A percentile compares a stretch with the other conserved stretches of the same genome.
Evolutionary conservation across 2,329 filamentous ascomycete species (phyloP).

Genomic region (Zelopaecilomyces penicillatus): DNA sequence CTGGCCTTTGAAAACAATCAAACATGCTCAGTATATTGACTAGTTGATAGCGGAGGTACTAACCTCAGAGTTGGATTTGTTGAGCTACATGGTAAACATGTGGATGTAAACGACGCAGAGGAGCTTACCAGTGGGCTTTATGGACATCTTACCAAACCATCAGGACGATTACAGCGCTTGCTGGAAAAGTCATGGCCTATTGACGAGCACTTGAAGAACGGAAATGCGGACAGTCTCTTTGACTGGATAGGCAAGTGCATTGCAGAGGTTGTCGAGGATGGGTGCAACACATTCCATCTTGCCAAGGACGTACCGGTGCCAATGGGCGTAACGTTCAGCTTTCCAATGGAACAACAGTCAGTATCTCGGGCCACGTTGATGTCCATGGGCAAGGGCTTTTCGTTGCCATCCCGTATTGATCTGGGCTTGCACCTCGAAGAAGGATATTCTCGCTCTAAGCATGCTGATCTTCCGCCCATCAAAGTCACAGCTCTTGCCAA

Average conservation of each 20-base stretch:
- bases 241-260: slow-evolving; percentile 75
- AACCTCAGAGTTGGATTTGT: slow-evolving; percentile 63
- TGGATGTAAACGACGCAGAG: slow-evolving; percentile 8
- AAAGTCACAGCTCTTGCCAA: slow-evolving; percentile 71
- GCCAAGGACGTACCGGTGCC: slow-evolving; percentile 40
- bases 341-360: slow-evolving; percentile 58
- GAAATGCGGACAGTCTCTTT: slow-evolving; percentile 68
- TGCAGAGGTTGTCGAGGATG: slow-evolving; percentile 59
- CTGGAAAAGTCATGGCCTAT: slow-evolving; percentile 70
- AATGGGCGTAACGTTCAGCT: slow-evolving; percentile 62
- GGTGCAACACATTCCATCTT: slow-evolving; percentile 35
- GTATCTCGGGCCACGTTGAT: slow-evolving; percentile 55
- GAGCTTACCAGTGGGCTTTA: slow-evolving; percentile 11
- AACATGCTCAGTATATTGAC: neutral
- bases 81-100: slow-evolving; percentile 41
- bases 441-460: slow-evolving; percentile 48
- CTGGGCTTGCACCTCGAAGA: slow-evolving; percentile 49
- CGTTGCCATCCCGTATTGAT: slow-evolving; percentile 51
- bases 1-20: too few relatives aligned
- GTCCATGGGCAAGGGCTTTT: slow-evolving; percentile 64
- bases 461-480: slow-evolving; percentile 50
- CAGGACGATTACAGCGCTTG: slow-evolving; percentile 43
- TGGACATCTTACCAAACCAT: slow-evolving; percentile 10
- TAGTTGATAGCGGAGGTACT: slow-evolving; percentile 49
- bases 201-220: slow-evolving; percentile 61